A percentile compares a stretch with the other conserved stretches of the same genome.
Conservation (phyloP, 495 filamentous ascomycete species). For the Pseudevernia furfuracea region DNA sequence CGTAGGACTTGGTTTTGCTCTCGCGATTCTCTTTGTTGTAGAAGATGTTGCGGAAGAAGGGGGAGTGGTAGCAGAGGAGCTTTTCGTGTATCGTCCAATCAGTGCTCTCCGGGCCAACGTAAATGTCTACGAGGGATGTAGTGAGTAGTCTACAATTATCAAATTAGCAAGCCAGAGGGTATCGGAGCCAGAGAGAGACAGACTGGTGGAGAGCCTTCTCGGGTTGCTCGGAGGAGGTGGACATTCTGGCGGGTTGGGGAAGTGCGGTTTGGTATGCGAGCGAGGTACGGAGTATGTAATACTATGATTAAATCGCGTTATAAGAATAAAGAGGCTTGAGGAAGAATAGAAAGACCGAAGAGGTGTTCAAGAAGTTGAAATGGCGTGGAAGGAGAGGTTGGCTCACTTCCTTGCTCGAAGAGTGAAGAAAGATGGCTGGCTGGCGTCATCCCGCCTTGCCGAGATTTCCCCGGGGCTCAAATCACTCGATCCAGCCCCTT, state of each 20-base stretch:
- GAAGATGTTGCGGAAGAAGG: constrained; percentile 43
- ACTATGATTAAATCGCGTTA: not conserved
- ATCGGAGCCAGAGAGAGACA: not conserved
- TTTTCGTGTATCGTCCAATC: constrained; percentile 44
- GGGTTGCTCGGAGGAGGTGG: constrained; percentile 14
- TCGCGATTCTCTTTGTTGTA: constrained; percentile 30
- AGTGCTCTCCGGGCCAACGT: constrained; percentile 41
- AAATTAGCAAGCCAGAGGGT: constrained; percentile 10
- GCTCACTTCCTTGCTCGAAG: not conserved
- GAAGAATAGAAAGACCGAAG: constrained; percentile 7
- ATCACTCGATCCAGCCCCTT: not conserved
- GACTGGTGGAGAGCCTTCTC: constrained; percentile 30
- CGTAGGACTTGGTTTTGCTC: constrained; percentile 30
- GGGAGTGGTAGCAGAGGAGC: constrained; percentile 42
- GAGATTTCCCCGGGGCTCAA: not conserved
- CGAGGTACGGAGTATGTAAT: too few relatives aligned
- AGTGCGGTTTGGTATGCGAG: not conserved
- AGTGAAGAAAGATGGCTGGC: not conserved
- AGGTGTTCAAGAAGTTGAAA: not conserved
- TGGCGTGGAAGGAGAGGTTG: not conserved
- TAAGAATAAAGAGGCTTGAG: not conserved
- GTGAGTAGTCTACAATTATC: constrained; percentile 36
- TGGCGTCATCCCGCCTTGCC: not conserved
- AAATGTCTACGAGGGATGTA: constrained; percentile 42
- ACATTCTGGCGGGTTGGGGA: constrained; percentile 15